A percentile compares a stretch with the other conserved stretches of the same genome.
These are phyloP conservation scores for Zygosaccharomyces sapae DNA, from an alignment of 1,139 yeast species.

Conservation along the genomic window DNA sequence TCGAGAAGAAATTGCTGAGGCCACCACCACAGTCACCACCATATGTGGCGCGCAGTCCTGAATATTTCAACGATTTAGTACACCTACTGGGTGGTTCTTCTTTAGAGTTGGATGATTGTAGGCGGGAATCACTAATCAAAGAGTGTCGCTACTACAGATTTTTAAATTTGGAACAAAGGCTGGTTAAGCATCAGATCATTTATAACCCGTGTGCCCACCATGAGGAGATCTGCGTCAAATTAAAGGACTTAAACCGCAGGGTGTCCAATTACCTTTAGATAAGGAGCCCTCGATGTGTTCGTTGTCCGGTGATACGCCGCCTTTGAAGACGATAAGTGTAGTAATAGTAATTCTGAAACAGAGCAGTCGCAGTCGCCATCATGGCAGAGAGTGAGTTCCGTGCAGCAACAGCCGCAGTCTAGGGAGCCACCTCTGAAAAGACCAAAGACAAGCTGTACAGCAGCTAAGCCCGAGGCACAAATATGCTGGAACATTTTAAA, in stretches of 20 bases:
- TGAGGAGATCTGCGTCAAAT: constrained; percentile 55
- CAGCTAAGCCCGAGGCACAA: constrained; percentile 11
- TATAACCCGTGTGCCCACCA: constrained; percentile 48
- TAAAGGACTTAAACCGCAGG: constrained; percentile 48
- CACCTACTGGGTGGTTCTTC: constrained; percentile 54
- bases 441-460: constrained; percentile 3
- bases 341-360: not conserved
- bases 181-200: constrained; percentile 50
- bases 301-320: not conserved
- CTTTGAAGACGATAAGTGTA: constrained; percentile 2
- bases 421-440: constrained; percentile 14
- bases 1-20: constrained; percentile 47
- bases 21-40: constrained; percentile 75
- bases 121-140: constrained; percentile 47
- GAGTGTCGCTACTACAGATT: constrained; percentile 81
- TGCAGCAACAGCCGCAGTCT: not conserved
- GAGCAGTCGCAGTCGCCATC: not conserved
- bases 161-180: constrained; percentile 64
- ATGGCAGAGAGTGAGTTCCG: not conserved
- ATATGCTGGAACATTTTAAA: constrained; percentile 25
- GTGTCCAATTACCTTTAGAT: constrained; percentile 33
- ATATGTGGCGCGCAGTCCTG: constrained; percentile 51
- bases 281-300: not conserved
- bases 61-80: constrained; percentile 57
- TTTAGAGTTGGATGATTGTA: constrained; percentile 50